Evolutionary conservation across 352 stramenopile genomes (phyloP), one percentile per base, ranked within the genome.

Genomic region (Globisporangium irregulare): DNA sequence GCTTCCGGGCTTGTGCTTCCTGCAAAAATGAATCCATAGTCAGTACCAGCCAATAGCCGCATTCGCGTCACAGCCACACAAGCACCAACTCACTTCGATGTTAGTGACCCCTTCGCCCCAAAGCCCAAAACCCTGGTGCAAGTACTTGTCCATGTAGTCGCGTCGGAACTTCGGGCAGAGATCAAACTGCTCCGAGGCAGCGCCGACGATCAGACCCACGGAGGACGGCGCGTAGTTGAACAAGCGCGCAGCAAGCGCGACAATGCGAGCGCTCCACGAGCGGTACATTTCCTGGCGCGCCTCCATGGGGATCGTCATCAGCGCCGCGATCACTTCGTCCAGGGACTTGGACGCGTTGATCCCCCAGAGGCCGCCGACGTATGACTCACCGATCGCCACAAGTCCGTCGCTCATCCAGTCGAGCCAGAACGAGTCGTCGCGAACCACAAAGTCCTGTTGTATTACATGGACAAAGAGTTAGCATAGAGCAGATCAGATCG

Each of bases 361-460:
- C 9, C 75, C 74, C 85, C 87, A 95, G n/a, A 93, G 67, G 1
- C 84, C 85, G 22, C 81, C 84, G 1, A 95, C 77, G 63, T 93
- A 95, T 1, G 87, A 92, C 60, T 95, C 87, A 8, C 87, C 87
- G 51, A 95, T 95, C 9, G 84, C 84, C 7, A 95, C 77, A 15
- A 95, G 81, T 2, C 87, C 87, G 32, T 93, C 86, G 46, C 84
- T 90, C 85, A 95, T 94, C 87, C 87, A 95, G 68, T 95, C 87
- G 10, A 95, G 72, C 87, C 87, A 95, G 62, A 95, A 91, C 0
- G 84, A 82, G 43, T 92, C 81, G 62, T 93, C 81, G 22, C 83
- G 82, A 9, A 93, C 81, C 25, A 91, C 72, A 75, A 95, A 92
- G 50, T 93, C 85, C 87, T 95, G 12, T 7, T 66, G 36, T 14